Base-by-base conservation (phyloP, 2,329 filamentous ascomycete genomes). In the Diaporthe citrichinensis region DNA sequence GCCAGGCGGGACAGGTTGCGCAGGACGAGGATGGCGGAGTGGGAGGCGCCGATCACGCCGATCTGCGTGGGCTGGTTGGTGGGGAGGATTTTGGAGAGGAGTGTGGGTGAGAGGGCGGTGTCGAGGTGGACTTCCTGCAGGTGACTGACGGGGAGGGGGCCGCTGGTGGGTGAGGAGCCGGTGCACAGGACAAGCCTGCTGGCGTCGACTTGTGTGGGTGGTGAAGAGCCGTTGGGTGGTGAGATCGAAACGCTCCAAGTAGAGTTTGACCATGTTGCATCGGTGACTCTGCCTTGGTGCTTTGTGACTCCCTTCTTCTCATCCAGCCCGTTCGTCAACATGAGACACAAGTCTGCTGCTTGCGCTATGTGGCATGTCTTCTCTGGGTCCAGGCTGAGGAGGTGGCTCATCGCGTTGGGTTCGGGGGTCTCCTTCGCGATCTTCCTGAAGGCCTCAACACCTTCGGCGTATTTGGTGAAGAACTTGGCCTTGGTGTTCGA, bases 11-110 rank as follows among this genome's bases (percentile, higher is more conserved):
- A 87, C 17, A 93, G 86, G 80, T 93, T 92, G 80, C 90, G 87
- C 23, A 93, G 87, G 34, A 91, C 90, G 14, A 93, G 85, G 65
- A 93, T 90, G 17, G 91, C 91, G 58, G 89, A 91, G 82, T 93
- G 91, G 2, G 90, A 92, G 59, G 90, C 90, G 44, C 91, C 91
- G 14, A 93, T 85, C 14, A 93, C 89, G 17, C 86, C 90, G 23
- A 93, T 82, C 3, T 87, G 90, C 1, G 82, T 80, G 9, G 82
- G 78, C 20, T 78, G 77, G 34, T 85, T 79, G 7, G 80, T 17
- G 39, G 73, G 61, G 39, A 77, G 77, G 10, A 81, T 78, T 7
- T 83, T 80, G 8, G 84, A 79, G 20, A 92, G 84, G 3, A 84
- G 79, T 2, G 87, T 87, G 5, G 91, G 91, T 31, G 88, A 88